Percentiles rank a stretch among this genome's conserved stretches.
phyloP scores from a whole-genome alignment of 108 stramenopile genomes.

The Conticribra weissflogii region DNA sequence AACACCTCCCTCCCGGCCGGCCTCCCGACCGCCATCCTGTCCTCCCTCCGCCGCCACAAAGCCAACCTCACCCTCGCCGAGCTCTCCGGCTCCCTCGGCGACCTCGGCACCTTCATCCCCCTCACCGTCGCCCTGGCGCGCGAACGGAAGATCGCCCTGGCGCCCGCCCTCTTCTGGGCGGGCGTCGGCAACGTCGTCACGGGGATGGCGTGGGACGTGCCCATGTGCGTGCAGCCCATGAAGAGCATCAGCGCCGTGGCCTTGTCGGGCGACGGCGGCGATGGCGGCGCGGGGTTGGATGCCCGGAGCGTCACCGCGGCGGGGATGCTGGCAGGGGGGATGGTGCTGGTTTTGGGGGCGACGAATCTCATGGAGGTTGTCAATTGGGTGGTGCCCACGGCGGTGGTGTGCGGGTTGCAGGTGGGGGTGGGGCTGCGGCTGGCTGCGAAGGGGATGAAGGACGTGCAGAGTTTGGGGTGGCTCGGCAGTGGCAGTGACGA shows the following conservation, averaged over 20 bases:
- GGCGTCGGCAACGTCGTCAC: slow-evolving; percentile 71
- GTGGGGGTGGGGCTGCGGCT: slow-evolving; percentile 80
- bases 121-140: slow-evolving; percentile 73
- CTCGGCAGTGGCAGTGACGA: too few species aligned
- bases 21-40: background rate
- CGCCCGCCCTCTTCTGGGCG: slow-evolving; percentile 74
- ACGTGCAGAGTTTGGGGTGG: slow-evolving; percentile 63
- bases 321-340: slow-evolving; percentile 71
- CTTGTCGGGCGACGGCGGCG: slow-evolving; percentile 36
- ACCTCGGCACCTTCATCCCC: slow-evolving; percentile 85
- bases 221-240: slow-evolving; percentile 93
- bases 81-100: slow-evolving; percentile 78
- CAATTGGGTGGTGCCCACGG: slow-evolving; percentile 68
- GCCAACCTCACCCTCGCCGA: slow-evolving; percentile 52
- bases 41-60: slow-evolving; percentile 11
- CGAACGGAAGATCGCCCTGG: slow-evolving; percentile 59
- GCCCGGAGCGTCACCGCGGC: slow-evolving; percentile 63
- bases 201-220: slow-evolving; percentile 74
- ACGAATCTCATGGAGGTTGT: slow-evolving; percentile 76
- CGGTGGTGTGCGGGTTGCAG: slow-evolving; percentile 80
- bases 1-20: background rate
- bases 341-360: slow-evolving; percentile 58
- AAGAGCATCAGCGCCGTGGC: slow-evolving; percentile 85
- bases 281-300: slow-evolving; percentile 33
- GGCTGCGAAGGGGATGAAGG: slow-evolving; percentile 59